Percentiles rank a stretch among this genome's conserved stretches.
phyloP scores from a whole-genome alignment of 495 filamentous ascomycete genomes.

The Podospora comata region DNA sequence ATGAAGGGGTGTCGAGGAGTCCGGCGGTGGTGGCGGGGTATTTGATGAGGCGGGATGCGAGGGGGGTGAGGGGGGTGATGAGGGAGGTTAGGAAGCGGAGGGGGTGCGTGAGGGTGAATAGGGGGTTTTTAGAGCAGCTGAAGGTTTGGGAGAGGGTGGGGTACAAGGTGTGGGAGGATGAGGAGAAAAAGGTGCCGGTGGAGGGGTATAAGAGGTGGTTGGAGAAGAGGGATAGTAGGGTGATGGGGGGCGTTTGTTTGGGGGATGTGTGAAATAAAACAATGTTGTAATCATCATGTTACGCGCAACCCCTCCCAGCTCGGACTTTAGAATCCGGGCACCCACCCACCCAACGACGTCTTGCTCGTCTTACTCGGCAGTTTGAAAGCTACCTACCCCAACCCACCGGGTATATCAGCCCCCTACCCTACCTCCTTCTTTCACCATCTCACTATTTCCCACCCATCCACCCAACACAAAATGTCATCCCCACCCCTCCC shows the following conservation, averaged over 20 bases:
- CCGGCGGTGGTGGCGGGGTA: neutral
- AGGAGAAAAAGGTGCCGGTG: conserved; percentile 5
- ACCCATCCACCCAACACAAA: neutral
- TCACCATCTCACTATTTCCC: neutral
- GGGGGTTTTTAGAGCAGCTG: conserved; percentile 22
- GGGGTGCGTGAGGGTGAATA: conserved; percentile 4
- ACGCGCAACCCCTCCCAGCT: neutral
- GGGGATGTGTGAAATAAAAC: neutral
- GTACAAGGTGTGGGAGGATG: conserved; percentile 22
- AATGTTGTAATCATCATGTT: neutral
- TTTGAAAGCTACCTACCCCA: neutral
- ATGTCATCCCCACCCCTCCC: conserved; percentile 12
- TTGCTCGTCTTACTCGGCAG: neutral
- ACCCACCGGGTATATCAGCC: neutral
- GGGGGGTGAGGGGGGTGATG: neutral
- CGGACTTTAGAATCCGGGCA: neutral
- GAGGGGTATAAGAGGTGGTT: conserved; percentile 16
- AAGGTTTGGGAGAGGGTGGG: conserved; percentile 18
- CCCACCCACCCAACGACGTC: too few relatives aligned
- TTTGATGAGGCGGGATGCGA: neutral
- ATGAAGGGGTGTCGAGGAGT: neutral
- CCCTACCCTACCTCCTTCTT: neutral
- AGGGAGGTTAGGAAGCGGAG: neutral
- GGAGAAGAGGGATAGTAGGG: conserved; percentile 3
- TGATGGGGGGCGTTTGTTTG: neutral